Evolutionary conservation across 1,284 basidiomycete species (phyloP).

Genomic region (Megacollybia platyphylla): DNA sequence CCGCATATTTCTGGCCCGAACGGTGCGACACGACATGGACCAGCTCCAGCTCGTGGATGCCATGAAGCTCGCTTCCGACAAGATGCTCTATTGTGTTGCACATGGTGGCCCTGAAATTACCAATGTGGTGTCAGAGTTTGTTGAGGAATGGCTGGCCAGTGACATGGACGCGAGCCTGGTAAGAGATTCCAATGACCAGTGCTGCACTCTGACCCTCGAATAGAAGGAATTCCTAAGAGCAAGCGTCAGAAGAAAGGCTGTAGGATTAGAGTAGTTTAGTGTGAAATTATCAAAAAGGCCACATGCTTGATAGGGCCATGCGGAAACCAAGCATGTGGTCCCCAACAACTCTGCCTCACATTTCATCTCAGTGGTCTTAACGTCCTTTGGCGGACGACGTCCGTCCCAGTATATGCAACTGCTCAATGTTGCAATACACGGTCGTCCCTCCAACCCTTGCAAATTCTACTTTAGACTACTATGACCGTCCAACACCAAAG

Average conservation of each 20-base stretch:
- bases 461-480: conserved; percentile 23
- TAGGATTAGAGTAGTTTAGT: too few species aligned
- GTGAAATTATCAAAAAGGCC: too few species aligned
- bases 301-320: too few species aligned
- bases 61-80: background rate
- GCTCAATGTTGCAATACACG: conserved; percentile 60
- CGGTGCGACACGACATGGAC: conserved; percentile 10
- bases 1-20: conserved; percentile 15
- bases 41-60: background rate
- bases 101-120: too few species aligned
- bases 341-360: too few species aligned
- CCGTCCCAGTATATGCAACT: too few species aligned
- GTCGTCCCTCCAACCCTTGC: conserved; percentile 39
- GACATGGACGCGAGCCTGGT: background rate
- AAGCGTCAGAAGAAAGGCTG: too few species aligned
- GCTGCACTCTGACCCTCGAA: too few species aligned
- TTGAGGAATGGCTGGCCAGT: background rate
- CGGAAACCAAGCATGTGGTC: too few species aligned
- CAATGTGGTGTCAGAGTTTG: background rate
- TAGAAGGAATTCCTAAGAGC: too few species aligned
- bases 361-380: too few species aligned
- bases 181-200: background rate
- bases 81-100: background rate
- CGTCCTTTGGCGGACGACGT: too few species aligned
- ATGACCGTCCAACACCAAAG: conserved; percentile 26